phyloP scores from a whole-genome alignment of 2,329 filamentous ascomycete genomes.

The Cladobotryum mycophilum region DNA sequence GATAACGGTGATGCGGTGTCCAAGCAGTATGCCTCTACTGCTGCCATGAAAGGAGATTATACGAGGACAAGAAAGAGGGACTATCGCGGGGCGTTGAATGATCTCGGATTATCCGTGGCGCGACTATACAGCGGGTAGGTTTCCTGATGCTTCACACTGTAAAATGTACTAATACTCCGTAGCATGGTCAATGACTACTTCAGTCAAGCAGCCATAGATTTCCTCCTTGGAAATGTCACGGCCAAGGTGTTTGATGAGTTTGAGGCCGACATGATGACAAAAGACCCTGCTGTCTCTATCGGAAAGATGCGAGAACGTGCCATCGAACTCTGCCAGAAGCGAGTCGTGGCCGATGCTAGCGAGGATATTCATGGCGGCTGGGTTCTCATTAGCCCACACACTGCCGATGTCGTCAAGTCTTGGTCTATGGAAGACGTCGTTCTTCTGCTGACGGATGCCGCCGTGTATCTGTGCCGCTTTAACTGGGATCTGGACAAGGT shows the following conservation, averaged over 20 bases:
- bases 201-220: conserved; percentile 90
- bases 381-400: conserved; percentile 74
- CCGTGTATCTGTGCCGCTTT: conserved; percentile 83
- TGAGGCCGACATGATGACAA: conserved; percentile 85
- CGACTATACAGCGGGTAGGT: conserved; percentile 61
- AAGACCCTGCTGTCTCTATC: conserved; percentile 85
- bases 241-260: conserved; percentile 88
- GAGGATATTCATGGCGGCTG: conserved; percentile 87
- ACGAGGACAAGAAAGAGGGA: conserved; percentile 87
- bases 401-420: conserved; percentile 61
- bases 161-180: conserved; percentile 59
- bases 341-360: conserved; percentile 74
- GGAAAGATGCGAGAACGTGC: conserved; percentile 78
- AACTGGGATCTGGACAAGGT: conserved; percentile 97
- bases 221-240: conserved; percentile 81
- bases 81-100: conserved; percentile 84
- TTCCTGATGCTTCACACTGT: neutral
- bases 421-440: conserved; percentile 83
- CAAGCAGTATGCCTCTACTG: conserved; percentile 91
- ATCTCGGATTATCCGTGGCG: conserved; percentile 82
- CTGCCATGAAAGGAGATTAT: conserved; percentile 93
- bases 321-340: conserved; percentile 80
- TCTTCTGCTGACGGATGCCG: conserved; percentile 75
- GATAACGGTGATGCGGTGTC: conserved; percentile 96
- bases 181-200: conserved; percentile 99